Evolutionary conservation across 1,139 yeast species (phyloP).

Genomic region (Nematodospora anomalae): DNA sequence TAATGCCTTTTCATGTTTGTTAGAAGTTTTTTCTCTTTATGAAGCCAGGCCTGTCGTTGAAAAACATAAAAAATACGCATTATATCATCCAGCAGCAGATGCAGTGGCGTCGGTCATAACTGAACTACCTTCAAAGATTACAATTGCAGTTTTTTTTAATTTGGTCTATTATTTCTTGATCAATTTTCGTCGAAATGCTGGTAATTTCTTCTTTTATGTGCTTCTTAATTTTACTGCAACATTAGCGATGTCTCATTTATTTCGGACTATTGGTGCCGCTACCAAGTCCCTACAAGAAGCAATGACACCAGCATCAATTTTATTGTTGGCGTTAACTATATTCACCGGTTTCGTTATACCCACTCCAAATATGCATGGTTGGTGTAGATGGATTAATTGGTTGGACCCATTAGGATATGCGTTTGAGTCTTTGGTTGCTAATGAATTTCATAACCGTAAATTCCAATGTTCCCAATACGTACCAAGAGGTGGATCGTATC

Average conservation of each 20-base stretch:
- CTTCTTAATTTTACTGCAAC: constrained; percentile 43
- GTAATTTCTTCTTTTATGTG: constrained; percentile 58
- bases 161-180: constrained; percentile 60
- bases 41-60: constrained; percentile 60
- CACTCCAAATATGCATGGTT: constrained; percentile 56
- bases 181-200: constrained; percentile 55
- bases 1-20: constrained; percentile 56
- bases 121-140: constrained; percentile 55
- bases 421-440: constrained; percentile 55
- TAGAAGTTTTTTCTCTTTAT: constrained; percentile 58
- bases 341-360: constrained; percentile 64
- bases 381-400: constrained; percentile 64
- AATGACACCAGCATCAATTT: constrained; percentile 59
- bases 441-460: constrained; percentile 51
- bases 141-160: constrained; percentile 45
- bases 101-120: constrained; percentile 59
- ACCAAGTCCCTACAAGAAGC: constrained; percentile 59
- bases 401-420: constrained; percentile 58
- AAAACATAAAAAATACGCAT: constrained; percentile 62
- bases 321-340: constrained; percentile 52
- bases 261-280: constrained; percentile 59
- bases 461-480: constrained; percentile 50
- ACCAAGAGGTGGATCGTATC: constrained; percentile 44
- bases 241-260: constrained; percentile 56
- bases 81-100: constrained; percentile 67